A percentile compares a stretch with the other conserved stretches of the same genome.
Evolutionary conservation across 78 protist species (phyloP).

Genomic region (Cyanophora paradoxa): DNA sequence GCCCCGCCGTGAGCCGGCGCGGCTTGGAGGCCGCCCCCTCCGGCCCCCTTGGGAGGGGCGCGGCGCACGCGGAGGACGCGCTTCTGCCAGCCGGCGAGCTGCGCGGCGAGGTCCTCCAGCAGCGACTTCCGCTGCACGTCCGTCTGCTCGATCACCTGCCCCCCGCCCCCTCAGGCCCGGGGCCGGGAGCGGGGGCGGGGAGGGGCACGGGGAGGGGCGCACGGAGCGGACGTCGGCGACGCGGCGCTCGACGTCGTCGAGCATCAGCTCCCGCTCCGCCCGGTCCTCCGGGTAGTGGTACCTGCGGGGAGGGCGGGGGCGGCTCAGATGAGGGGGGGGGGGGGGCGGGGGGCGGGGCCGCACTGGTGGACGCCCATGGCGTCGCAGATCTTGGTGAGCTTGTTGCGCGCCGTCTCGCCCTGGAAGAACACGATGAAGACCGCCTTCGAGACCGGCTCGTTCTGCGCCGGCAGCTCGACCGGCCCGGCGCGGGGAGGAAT

Average conservation of each 20-base stretch:
- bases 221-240: neutral
- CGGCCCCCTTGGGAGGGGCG: too few relatives aligned
- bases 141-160: too few relatives aligned
- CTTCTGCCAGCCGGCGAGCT: too few relatives aligned
- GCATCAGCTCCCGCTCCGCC: conserved; percentile 16
- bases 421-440: neutral
- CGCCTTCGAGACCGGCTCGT: neutral
- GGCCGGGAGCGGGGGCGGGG: too few relatives aligned
- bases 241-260: neutral
- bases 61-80: too few relatives aligned
- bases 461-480: too few relatives aligned
- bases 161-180: too few relatives aligned
- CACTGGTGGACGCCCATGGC: conserved; percentile 56
- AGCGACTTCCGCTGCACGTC: too few relatives aligned
- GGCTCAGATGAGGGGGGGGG: neutral
- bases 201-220: neutral
- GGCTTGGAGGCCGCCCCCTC: too few relatives aligned
- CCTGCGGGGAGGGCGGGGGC: neutral
- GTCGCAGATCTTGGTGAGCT: neutral
- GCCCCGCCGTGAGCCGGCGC: too few relatives aligned
- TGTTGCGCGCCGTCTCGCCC: neutral
- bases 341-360: neutral
- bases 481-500: too few relatives aligned
- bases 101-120: too few relatives aligned
- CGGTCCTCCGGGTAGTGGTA: neutral